Conservation (phyloP, 2,329 filamentous ascomycete genomes). For the Fusarium humuli region DNA sequence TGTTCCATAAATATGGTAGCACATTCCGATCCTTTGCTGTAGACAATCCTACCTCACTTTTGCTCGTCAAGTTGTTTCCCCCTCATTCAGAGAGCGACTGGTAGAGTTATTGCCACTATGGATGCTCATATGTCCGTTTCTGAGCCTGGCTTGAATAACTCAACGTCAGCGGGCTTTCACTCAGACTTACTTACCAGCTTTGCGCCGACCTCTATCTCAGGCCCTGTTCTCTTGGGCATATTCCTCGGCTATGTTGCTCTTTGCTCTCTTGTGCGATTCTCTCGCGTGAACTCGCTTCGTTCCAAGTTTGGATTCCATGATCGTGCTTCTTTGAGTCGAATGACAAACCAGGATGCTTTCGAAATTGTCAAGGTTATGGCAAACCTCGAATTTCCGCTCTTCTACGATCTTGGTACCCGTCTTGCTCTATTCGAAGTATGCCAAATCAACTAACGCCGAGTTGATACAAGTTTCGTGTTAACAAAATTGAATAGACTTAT, state of each 20-base stretch:
- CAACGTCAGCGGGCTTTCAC: not conserved
- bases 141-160: slow-evolving; percentile 21
- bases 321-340: slow-evolving; percentile 52
- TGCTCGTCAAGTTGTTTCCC: not conserved
- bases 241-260: slow-evolving; percentile 50
- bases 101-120: slow-evolving; percentile 10
- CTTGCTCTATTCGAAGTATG: slow-evolving; percentile 56
- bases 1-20: slow-evolving; percentile 24
- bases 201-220: slow-evolving; percentile 27
- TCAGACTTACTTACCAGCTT: not conserved
- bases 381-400: slow-evolving; percentile 53
- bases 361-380: slow-evolving; percentile 54
- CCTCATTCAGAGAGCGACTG: not conserved
- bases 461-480: not conserved
- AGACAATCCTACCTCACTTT: slow-evolving; percentile 3
- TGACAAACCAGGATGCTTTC: slow-evolving; percentile 60
- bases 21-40: slow-evolving; percentile 1
- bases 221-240: slow-evolving; percentile 27
- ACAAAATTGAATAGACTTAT: slow-evolving; percentile 52
- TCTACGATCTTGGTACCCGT: slow-evolving; percentile 53
- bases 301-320: slow-evolving; percentile 50
- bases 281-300: slow-evolving; percentile 48
- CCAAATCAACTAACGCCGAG: not conserved
- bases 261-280: slow-evolving; percentile 55
- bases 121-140: slow-evolving; percentile 11